Base-by-base conservation (phyloP, 2,329 filamentous ascomycete species). In the Clarireedia homoeocarpa region DNA sequence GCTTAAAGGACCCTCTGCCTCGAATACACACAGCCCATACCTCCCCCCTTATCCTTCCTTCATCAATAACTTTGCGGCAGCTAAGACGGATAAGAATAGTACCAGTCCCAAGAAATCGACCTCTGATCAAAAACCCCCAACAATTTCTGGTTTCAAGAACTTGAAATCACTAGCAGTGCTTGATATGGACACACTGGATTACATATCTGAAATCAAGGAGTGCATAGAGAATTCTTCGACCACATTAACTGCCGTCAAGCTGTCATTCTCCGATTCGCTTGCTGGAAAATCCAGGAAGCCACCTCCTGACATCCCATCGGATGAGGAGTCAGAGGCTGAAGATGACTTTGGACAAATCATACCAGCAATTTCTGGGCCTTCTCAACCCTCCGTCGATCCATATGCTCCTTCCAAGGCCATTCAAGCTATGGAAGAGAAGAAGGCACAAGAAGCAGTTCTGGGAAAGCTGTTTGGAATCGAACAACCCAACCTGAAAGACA, bases 101-200 rank as follows among this genome's bases (percentile, higher is more conserved):
- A 46, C 44, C 27, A 62, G 56, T 38, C 42, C 27, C 23, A 17
- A 54, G 20, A 23, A 52, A 6, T 40, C 58, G 12, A 6, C 48
- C 3, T 6, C 51, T 27, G 58, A 57, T 23, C 49, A 45, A 7
- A 27, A 26, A 2, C 77, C 78, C 2, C 73, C 77, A 1, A 84
- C 79, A 0, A 66, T 85, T 5, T 80, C 79, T 0, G 79, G 77
- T 0, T 85, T 86, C 69, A 77, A 73, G 49, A 74, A 75, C 39
- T 71, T 86, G 14, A 77, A 75, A 60, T 75, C 66, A 4, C 70
- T 86, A 14, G 70, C 75, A 4, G 71, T 85, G 6, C 71, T 85
- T 36, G 82, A 86, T 59, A 83, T 86, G 52, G 82, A 85, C 58
- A 75, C 70, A 27, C 70, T 84, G 4, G 79, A 83, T 36, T 71